Base-by-base conservation (phyloP, 495 filamentous ascomycete genomes). In the Aspergillus hancockii region DNA sequence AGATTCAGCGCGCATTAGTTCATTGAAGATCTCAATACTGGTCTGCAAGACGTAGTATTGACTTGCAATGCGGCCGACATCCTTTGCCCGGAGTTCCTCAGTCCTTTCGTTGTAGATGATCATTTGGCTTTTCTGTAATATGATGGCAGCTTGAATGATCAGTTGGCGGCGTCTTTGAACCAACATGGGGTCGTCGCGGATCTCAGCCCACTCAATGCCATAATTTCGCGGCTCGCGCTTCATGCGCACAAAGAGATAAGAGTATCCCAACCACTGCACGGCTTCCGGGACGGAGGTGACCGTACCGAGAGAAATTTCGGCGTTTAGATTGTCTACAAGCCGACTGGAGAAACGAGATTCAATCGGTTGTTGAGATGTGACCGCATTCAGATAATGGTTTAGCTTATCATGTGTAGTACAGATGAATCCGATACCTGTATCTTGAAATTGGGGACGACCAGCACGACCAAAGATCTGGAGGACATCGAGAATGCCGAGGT, bases 381-480 rank as follows among this genome's bases (percentile, higher is more conserved):
- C 91, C 0, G 95, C 93, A 40, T 86, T 85, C 8, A 97, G 79
- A 71, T 98, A 99, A 68, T 99, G 93, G n/a, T 87, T 72, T 8
- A 98, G 75, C 71, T 90, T 96, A 73, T 99, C 94, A 32, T 90
- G 85, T 0, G 93, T 95, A 0, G 94, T 99, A 64, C 90, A 93
- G 55, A 99, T 98, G 76, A 96, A 96, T 41, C 94, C 94, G 63
- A 96, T 96, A 75, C 94, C 94, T 51, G 85, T 89, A 64, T 97
- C 93, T 67, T 97, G 91, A 64, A 96, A 99, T 67, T 99, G 94
- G 22, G 94, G 94, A 69, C 94, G 87, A 80, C 94, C 94, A 61
- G 94, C 94, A 79, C 94, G 91, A 77, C 94, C 94, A 68, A 99
- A 99, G 43, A 99, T 99, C 73, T 99, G 94, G 60, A 99, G 78